Evolutionary conservation across 2,329 filamentous ascomycete species (phyloP).

Genomic region (Zalaria obscura): DNA sequence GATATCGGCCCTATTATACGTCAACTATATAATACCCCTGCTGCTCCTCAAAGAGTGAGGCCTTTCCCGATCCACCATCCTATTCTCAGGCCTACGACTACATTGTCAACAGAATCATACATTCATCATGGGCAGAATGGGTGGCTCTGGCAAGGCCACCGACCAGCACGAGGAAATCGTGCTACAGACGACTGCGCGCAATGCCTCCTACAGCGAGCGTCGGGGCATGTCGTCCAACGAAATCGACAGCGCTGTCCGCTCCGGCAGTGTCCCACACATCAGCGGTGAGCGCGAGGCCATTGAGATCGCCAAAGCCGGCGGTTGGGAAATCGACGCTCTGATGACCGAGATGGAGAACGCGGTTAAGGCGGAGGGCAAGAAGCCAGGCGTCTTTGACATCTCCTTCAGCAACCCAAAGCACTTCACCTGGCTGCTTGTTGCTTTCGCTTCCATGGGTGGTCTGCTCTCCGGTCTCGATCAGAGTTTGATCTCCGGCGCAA

Average conservation of each 20-base stretch:
- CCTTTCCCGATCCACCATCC: too few species aligned
- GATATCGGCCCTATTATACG: too few species aligned
- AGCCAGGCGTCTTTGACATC: conserved; percentile 35
- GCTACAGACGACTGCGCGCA: background rate
- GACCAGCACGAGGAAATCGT: conserved; percentile 3
- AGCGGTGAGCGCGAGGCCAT: conserved; percentile 15
- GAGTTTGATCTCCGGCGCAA: conserved; percentile 57
- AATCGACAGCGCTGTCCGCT: conserved; percentile 15
- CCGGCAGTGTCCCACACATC: conserved; percentile 14
- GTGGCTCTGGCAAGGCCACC: background rate
- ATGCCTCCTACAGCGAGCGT: conserved; percentile 1
- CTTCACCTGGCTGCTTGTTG: conserved; percentile 55
- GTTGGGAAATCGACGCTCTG: conserved; percentile 31
- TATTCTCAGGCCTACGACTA: too few species aligned
- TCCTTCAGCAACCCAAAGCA: conserved; percentile 46
- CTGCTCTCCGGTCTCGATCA: conserved; percentile 60
- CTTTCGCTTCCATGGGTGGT: conserved; percentile 63
- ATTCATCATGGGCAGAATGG: conserved; percentile 4
- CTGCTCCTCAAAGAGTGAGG: too few species aligned
- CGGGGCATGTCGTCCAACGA: conserved; percentile 8
- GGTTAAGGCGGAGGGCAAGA: conserved; percentile 19
- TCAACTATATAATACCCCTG: too few species aligned
- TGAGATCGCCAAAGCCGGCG: conserved; percentile 15
- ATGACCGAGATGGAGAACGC: conserved; percentile 27
- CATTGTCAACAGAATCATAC: too few species aligned